Conservation (phyloP, 805 yeast genomes). For the Debaryomyces maramus region DNA sequence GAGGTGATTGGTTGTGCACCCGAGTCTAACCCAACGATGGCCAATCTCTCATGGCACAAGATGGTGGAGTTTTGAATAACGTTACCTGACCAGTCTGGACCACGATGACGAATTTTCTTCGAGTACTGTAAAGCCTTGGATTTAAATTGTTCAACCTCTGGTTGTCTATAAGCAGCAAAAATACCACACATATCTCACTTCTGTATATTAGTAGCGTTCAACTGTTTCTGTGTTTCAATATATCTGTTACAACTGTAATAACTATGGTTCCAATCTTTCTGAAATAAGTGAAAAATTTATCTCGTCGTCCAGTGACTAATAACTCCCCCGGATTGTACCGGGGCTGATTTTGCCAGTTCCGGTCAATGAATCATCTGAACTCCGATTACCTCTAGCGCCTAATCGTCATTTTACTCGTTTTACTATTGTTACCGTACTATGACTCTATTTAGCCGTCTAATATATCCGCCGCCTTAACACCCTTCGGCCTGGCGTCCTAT, state of each 20-base stretch:
- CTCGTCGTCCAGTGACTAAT: constrained; percentile 9
- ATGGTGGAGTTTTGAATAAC: constrained; percentile 74
- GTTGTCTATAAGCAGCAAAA: constrained; percentile 86
- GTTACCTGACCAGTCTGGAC: constrained; percentile 99
- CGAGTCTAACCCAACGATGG: constrained; percentile 94
- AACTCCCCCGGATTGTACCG: constrained; percentile 10
- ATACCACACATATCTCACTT: constrained; percentile 85
- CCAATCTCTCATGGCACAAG: constrained; percentile 91
- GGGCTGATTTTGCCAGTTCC: neutral
- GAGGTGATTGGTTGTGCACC: constrained; percentile 98
- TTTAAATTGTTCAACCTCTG: constrained; percentile 77
- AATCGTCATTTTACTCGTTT: too few relatives aligned
- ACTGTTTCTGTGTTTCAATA: neutral
- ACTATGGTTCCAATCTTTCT: neutral
- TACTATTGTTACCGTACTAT: too few relatives aligned
- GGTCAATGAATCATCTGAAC: too few relatives aligned
- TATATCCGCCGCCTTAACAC: too few relatives aligned
- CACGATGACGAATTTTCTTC: constrained; percentile 95
- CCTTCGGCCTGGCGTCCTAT: too few relatives aligned
- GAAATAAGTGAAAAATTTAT: constrained; percentile 2
- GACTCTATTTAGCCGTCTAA: too few relatives aligned
- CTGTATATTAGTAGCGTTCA: neutral
- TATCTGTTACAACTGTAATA: too few relatives aligned
- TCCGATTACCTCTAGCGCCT: too few relatives aligned
- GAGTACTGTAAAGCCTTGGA: constrained; percentile 86